Percentiles rank a stretch among this genome's conserved stretches.
Conservation (phyloP, 768 basidiomycete genomes). For the Amanita phalloides region DNA sequence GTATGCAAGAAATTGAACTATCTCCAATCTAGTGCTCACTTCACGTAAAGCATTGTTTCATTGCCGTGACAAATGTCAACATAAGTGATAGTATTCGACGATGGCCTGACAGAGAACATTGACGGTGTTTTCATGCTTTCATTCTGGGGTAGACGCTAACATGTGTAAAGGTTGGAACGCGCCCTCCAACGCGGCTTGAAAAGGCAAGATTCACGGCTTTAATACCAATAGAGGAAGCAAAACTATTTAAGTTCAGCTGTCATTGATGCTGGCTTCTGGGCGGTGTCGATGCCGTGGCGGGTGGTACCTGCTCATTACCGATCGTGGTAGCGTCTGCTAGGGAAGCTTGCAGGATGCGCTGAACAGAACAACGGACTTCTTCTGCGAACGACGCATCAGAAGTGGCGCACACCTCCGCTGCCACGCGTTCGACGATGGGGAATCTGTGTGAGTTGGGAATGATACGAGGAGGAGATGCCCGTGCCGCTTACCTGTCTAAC, state of each 20-base stretch:
- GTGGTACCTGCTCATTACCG: conserved; percentile 4
- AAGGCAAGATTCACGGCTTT: background rate
- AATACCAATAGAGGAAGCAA: too few relatives aligned
- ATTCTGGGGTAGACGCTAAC: background rate
- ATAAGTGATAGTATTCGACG: background rate
- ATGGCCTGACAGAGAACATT: background rate
- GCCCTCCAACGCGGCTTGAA: background rate
- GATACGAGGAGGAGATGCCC: background rate
- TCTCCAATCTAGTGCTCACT: background rate
- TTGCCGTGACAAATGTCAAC: background rate
- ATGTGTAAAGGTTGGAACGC: background rate
- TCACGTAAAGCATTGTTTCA: background rate
- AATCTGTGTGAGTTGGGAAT: conserved; percentile 29
- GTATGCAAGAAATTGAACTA: conserved; percentile 1
- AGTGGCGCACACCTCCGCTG: conserved; percentile 35
- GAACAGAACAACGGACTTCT: conserved; percentile 29
- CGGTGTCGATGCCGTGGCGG: background rate
- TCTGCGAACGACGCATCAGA: conserved; percentile 36
- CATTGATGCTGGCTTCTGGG: background rate
- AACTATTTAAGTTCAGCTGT: background rate
- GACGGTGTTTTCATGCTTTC: background rate
- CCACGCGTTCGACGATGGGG: conserved; percentile 56
- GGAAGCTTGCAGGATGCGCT: conserved; percentile 34
- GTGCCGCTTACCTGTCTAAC: conserved; percentile 44
- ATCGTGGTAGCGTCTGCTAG: conserved; percentile 14